Base-by-base conservation (phyloP, 495 filamentous ascomycete species). In the Recurvomyces mirabilis region DNA sequence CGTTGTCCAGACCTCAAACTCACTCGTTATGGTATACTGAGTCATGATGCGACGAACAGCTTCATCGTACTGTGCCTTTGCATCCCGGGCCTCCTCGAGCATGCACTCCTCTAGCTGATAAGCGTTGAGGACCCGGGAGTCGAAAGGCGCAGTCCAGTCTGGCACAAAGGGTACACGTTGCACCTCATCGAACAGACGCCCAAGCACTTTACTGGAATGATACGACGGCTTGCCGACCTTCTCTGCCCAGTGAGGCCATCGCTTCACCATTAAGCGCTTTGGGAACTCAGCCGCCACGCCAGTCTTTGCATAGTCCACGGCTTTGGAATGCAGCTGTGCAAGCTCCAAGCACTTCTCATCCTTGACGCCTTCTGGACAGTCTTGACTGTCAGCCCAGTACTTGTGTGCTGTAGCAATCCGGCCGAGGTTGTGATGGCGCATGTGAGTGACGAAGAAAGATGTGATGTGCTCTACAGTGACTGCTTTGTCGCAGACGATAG, bases 281-380 rank as follows among this genome's bases (percentile, higher is more conserved):
- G 66, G 65, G 72, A 93, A 81, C 3, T 67, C 51, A 1, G 87
- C 89, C 11, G 81, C 71, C 14, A 73, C 67, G 0, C 91, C 91
- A n/a, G 83, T 82, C 60, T 98, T 98, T 37, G 82, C 77, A 60
- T 86, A 96, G 54, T 98, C 91, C 2, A 98, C 91, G 0, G 91
- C 89, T 46, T 76, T 75, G 0, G 91, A 96, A 59, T 98, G 93
- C 1, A 95, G 68, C 1, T 68, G 59, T 3, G 93, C 89, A 6
- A 98, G 73, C 31, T 75, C 63, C 1, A 91, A 47, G 42, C 87
- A 95, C 46, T 76, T 80, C 0, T 66, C 50, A 43, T 79, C 69
- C 51, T 79, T 79, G 0, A 86, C 78, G 7, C 87, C 83, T 1
- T 70, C 60, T 0, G 25, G 13, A 26, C 37, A 40, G 3, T 58